Evolutionary conservation across 495 filamentous ascomycete genomes (phyloP).

Genomic region (Zalerion maritima): DNA sequence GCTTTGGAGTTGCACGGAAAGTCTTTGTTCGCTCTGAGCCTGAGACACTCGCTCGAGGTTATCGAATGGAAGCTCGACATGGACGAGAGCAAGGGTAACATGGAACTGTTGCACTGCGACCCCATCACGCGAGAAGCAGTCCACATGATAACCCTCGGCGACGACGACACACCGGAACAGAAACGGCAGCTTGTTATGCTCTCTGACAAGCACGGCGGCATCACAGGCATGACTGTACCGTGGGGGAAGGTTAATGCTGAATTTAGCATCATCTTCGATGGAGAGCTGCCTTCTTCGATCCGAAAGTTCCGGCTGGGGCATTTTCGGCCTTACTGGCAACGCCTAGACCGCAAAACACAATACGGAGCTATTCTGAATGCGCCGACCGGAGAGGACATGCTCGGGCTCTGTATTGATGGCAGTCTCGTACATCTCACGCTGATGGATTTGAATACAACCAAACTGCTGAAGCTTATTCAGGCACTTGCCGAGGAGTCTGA

Average conservation of each 20-base stretch:
- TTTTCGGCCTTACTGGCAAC: conserved; percentile 29
- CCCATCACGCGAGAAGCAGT: conserved; percentile 18
- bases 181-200: conserved; percentile 23
- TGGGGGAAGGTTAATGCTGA: conserved; percentile 21
- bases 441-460: conserved; percentile 37
- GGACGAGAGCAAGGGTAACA: conserved; percentile 9
- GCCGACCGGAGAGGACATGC: conserved; percentile 25
- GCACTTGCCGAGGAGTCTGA: conserved; percentile 31
- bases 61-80: conserved; percentile 20
- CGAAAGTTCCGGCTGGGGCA: conserved; percentile 29
- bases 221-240: conserved; percentile 38
- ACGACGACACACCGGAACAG: conserved; percentile 7
- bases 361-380: conserved; percentile 17
- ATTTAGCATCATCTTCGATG: conserved; percentile 34
- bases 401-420: conserved; percentile 54
- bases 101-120: conserved; percentile 21
- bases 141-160: conserved; percentile 24
- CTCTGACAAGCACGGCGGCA: conserved; percentile 29
- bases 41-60: conserved; percentile 28
- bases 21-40: conserved; percentile 28
- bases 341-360: conserved; percentile 9
- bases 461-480: conserved; percentile 48
- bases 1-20: conserved; percentile 24
- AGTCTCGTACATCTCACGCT: conserved; percentile 47
- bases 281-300: conserved; percentile 32